Evolutionary conservation across 148 eudicot species (phyloP).

Genomic region (Rheum nobile): DNA sequence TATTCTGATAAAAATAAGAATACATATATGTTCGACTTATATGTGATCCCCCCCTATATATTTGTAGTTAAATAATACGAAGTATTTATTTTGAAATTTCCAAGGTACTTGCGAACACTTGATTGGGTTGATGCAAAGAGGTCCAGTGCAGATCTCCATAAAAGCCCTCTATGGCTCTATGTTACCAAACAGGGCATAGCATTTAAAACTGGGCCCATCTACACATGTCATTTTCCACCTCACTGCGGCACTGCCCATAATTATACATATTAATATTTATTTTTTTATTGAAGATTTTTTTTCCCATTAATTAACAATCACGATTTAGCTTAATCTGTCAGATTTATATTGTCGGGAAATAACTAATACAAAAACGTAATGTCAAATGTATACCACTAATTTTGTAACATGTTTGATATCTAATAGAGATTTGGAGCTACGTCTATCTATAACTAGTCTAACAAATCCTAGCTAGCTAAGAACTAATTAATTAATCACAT

Average conservation of each 20-base stretch:
- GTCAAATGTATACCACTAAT: neutral
- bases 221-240: neutral
- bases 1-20: too few relatives aligned
- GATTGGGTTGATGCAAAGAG: neutral
- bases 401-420: neutral
- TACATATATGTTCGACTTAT: too few relatives aligned
- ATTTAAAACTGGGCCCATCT: neutral
- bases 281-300: too few relatives aligned
- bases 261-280: neutral
- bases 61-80: too few relatives aligned
- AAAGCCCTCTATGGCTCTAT: neutral
- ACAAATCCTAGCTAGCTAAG: neutral
- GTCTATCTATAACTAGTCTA: neutral
- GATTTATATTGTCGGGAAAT: neutral
- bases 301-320: neutral
- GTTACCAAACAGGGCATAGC: conserved; percentile 3
- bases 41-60: too few relatives aligned
- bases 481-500: neutral
- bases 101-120: too few relatives aligned
- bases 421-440: neutral
- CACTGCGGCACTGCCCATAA: neutral
- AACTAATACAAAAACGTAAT: neutral
- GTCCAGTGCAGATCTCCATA: conserved; percentile 4
- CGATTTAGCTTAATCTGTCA: neutral
- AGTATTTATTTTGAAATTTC: too few relatives aligned